Evolutionary conservation across 1,139 yeast genomes (phyloP), one percentile per base, ranked within the genome.

Genomic region (Scheffersomyces segobiensis): DNA sequence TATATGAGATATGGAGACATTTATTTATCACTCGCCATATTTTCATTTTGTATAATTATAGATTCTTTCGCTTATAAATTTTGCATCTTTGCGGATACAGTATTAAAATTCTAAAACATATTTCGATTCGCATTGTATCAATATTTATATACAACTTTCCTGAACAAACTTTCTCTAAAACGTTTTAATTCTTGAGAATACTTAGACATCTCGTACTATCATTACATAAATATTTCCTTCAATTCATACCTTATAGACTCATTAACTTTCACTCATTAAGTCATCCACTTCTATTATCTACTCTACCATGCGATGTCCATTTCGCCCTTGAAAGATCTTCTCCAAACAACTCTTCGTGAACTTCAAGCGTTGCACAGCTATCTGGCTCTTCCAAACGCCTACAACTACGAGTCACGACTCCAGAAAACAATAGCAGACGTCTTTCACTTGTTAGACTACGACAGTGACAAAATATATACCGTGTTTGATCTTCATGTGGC

Each of bases 311-410:
- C 26, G 50, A 48, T 48, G 50, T 48, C 24, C 50, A 21, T 24
- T n/a, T 14, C 24, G 10, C 22, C 56, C 19, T 59, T 65, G 58
- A 62, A 63, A 49, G 68, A 65, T 12, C 65, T 69, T 22, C 67
- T 74, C n/a, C 71, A 66, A 52, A 62, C 60, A 42, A 67, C 71
- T 2, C 62, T 74, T 32, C 65, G 67, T 53, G 69, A 71, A 47
- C 62, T 74, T 14, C 70, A 71, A 55, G 48, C 58, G 5, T 66
- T 74, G 19, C 68, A 67, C 57, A 53, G 57, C 14, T 68, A 56
- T 53, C 57, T 48, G 50, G 8, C 26, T 48, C 50, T 48, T 17
- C 50, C 21, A 24, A 48, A 21, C 24, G 18, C 19, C 8, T 20
- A 20, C 50, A 12, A 59, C 12, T 73, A 72, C 56, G 70, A 68